Base-by-base conservation (phyloP, 2,329 filamentous ascomycete species). In the Clarireedia paspali region DNA sequence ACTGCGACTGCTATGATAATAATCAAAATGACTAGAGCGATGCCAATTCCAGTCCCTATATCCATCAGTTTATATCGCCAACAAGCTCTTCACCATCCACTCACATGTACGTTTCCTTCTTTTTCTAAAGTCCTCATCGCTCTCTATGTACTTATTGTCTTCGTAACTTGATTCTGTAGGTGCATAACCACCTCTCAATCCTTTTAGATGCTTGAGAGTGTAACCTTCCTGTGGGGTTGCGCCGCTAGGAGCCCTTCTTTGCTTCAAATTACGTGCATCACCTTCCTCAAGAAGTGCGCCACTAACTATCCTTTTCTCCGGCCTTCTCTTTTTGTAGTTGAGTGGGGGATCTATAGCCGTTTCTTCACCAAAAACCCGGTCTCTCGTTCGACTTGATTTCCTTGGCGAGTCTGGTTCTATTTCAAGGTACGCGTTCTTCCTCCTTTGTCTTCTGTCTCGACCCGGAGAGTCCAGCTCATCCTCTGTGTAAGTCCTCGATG, bases 231-330 rank as follows among this genome's bases (percentile, higher is more conserved):
- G 40, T 9, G 23, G 27, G 5, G 10, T 36, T 17, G 47, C 10
- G 46, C 60, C 47, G 48, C 55, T 30, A 20, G 42, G 34, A n/a
- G 38, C 50, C 47, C 83, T 82, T 66, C 74, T 80, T 63, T 73
- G 75, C 59, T 64, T 71, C 71, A 66, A 73, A 69, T 64, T 77
- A 74, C 65, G 79, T 66, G 71, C 71, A 74, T 74, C 75, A 0
- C 85, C 86, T 68, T 89, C 86, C 65, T 89, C 87, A 62, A 87
- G 73, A 17, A 86, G 72, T 0, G 84, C 83, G 20, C 85, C 86
- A 60, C 86, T 89, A 20, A 87, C 84, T n/a, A 88, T 75, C 59
- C 87, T 74, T 56, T 77, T 77, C 66, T 77, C 30, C 30, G 30
- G 9, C 30, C 30, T 78, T 53, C 64, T 65, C 49, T 59, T 62